Evolutionary conservation across 768 basidiomycete species (phyloP), one percentile per base, ranked within the genome.

Genomic region (Lentinula sp.): DNA sequence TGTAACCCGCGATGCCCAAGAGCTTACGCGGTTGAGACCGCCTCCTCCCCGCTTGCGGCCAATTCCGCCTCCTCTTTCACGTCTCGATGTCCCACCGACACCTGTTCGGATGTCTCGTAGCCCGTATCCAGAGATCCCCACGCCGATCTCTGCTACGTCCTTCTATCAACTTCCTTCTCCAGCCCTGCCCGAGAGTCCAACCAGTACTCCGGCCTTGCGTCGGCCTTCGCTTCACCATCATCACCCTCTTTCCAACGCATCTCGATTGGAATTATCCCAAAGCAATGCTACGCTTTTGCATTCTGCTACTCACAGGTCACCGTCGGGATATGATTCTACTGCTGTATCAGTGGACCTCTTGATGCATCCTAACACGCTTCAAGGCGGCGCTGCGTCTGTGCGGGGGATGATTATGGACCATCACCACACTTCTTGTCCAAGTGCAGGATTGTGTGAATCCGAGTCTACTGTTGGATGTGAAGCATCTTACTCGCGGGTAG

Each of bases 1-100:
- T 43, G 78, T 90, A 9, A 87, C 86, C 12, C 88, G 90, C 66
- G 87, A 88, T 32, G 45, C 59, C 5, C 56, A 60, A 48, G 67
- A 68, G 36, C 48, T 65, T 18, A 3, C 55, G 7, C 18, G 16
- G 12, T 9, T 50, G 54, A 28, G 43, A 18, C 35, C 57, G 33
- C 55, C 35, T n/a, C 36, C 35, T 10, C 55, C 43, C 4, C 50
- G 45, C 33, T 43, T 54, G 46, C 37, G 51, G 4, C 57, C 45
- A 6, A n/a, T 48, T 6, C 57, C 45, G n/a, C 57, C 45, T 6
- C 39, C 59, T n/a, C 48, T 60, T 41, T 16, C 59, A 28, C 48
- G 33, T n/a, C 32, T 59, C 6, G 46, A 59, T 39, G 54, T 56
- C 9, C 56, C 56, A 8, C 56, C 57, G 13, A 48, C 33, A 18